A percentile compares a stretch with the other conserved stretches of the same genome.
Evolutionary conservation across 257 asterid species (phyloP).

Genomic region (Jacaranda copaia): DNA sequence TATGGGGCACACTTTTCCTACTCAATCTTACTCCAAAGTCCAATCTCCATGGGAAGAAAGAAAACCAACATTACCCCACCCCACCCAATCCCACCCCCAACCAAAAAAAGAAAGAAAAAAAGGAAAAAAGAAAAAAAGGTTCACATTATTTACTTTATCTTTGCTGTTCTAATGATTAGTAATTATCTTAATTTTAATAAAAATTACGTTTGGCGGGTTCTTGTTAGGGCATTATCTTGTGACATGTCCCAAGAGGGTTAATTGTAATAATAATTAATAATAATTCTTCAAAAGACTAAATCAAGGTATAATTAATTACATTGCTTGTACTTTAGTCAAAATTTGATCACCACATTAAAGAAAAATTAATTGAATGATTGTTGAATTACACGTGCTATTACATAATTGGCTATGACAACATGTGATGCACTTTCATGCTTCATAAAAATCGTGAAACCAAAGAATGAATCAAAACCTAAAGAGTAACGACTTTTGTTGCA

Average conservation of each 20-base stretch:
- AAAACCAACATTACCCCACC: too few relatives aligned
- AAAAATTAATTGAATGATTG: conserved; percentile 1
- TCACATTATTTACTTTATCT: background rate
- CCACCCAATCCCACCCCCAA: too few relatives aligned
- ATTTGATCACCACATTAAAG: conserved; percentile 8
- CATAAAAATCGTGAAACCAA: conserved; percentile 13
- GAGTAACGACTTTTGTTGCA: conserved; percentile 5
- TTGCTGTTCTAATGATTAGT: conserved; percentile 1
- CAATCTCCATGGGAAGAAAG: too few relatives aligned
- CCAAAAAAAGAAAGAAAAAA: too few relatives aligned
- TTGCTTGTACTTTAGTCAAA: conserved; percentile 21
- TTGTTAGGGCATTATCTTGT: background rate
- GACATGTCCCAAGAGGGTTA: conserved; percentile 11
- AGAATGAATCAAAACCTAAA: conserved; percentile 10
- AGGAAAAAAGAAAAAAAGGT: background rate
- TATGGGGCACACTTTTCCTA: too few relatives aligned
- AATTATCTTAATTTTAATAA: conserved; percentile 16
- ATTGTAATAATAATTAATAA: background rate
- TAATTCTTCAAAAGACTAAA: background rate
- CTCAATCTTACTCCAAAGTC: too few relatives aligned
- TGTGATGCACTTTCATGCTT: conserved; percentile 18
- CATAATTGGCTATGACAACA: conserved; percentile 20
- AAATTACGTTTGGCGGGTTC: background rate
- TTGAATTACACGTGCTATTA: conserved; percentile 22
- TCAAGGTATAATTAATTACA: background rate